These are phyloP conservation scores for Keqinozyma sinolaborantium DNA, from an alignment of 1,139 yeast species.

Conservation along the genomic window DNA sequence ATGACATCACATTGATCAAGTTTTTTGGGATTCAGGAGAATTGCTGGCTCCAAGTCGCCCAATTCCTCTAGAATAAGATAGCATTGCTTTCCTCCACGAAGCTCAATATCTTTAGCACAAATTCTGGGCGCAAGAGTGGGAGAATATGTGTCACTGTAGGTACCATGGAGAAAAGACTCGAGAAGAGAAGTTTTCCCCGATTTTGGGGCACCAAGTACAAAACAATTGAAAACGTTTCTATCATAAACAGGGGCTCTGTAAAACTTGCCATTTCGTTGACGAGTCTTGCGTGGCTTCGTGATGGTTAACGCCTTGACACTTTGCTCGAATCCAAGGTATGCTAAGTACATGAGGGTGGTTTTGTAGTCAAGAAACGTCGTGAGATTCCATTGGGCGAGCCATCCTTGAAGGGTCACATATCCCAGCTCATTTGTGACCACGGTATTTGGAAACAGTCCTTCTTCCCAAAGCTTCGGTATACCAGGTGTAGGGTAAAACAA, in stretches of 20 bases:
- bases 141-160: constrained; percentile 66
- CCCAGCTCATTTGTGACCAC: constrained; percentile 90
- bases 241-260: constrained; percentile 74
- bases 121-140: constrained; percentile 81
- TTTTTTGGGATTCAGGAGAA: constrained; percentile 66
- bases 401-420: constrained; percentile 87
- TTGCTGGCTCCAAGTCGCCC: constrained; percentile 83
- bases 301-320: constrained; percentile 67
- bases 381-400: constrained; percentile 98
- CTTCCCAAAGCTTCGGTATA: constrained; percentile 80
- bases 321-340: constrained; percentile 82
- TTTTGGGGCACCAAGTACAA: constrained; percentile 77
- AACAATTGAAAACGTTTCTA: constrained; percentile 88
- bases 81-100: constrained; percentile 93
- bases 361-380: constrained; percentile 83
- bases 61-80: constrained; percentile 86
- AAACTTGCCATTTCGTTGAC: constrained; percentile 59
- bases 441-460: constrained; percentile 78
- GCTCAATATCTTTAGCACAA: constrained; percentile 91
- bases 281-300: constrained; percentile 71
- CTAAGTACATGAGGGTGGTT: constrained; percentile 83
- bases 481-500: constrained; percentile 92
- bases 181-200: constrained; percentile 84
- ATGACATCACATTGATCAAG: constrained; percentile 86
- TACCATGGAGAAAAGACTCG: constrained; percentile 76